These are phyloP conservation scores for Talinum fruticosum DNA, from an alignment of 148 eudicot species.

Conservation along the genomic window DNA sequence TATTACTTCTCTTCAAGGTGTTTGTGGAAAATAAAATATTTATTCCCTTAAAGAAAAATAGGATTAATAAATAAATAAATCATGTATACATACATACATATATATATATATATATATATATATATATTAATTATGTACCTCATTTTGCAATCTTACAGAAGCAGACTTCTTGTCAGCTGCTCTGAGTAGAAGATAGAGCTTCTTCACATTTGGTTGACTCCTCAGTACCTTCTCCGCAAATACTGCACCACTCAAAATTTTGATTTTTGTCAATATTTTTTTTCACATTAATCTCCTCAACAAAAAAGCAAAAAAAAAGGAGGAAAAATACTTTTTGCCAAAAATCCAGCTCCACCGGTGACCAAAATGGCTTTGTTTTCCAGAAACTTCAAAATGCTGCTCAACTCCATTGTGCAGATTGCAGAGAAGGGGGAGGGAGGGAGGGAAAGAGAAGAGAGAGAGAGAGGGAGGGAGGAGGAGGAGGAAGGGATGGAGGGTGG, in stretches of 20 bases:
- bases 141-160: slow-evolving; percentile 52
- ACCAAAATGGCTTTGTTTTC: slow-evolving; percentile 51
- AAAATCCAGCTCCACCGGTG: slow-evolving; percentile 71
- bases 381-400: slow-evolving; percentile 41
- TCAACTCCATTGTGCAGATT: slow-evolving; percentile 35
- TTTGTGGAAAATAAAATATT: too few species aligned
- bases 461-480: background rate
- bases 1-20: too few species aligned
- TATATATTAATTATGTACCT: slow-evolving; percentile 33
- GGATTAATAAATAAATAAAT: too few species aligned
- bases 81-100: too few species aligned
- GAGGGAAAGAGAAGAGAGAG: background rate
- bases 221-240: slow-evolving; percentile 71
- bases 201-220: slow-evolving; percentile 78
- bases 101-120: too few species aligned
- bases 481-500: background rate
- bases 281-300: background rate
- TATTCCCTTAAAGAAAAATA: too few species aligned
- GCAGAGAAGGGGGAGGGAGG: background rate
- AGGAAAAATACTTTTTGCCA: slow-evolving; percentile 53
- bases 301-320: background rate
- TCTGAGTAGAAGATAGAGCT: slow-evolving; percentile 65
- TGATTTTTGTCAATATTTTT: background rate
- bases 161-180: slow-evolving; percentile 57
- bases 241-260: slow-evolving; percentile 27